These are phyloP conservation scores for Russula compacta DNA, from an alignment of 768 basidiomycete genomes.

Conservation along the genomic window DNA sequence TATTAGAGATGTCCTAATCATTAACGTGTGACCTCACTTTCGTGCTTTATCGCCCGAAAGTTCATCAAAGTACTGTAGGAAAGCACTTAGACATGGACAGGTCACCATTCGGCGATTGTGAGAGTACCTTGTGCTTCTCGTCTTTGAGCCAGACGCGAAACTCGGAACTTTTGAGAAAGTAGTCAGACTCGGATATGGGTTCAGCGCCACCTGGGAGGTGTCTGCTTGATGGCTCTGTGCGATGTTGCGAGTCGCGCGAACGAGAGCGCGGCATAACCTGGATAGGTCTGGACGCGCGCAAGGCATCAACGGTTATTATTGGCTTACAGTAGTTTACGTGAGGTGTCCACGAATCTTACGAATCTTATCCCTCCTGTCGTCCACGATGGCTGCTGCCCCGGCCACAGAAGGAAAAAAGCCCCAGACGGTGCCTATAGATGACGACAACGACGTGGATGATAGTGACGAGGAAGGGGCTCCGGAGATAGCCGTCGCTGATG, in stretches of 20 bases:
- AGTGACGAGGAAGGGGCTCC: constrained; percentile 29
- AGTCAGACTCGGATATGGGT: constrained; percentile 75
- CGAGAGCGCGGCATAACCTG: constrained; percentile 13
- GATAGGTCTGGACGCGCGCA: background rate
- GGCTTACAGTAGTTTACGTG: constrained; percentile 1
- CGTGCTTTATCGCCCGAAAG: constrained; percentile 74
- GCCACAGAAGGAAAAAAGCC: constrained; percentile 17
- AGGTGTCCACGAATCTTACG: background rate
- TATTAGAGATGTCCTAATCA: constrained; percentile 26
- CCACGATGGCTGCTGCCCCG: constrained; percentile 10
- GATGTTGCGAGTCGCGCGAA: constrained; percentile 8
- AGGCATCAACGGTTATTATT: background rate
- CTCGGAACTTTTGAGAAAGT: constrained; percentile 82
- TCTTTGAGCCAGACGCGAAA: constrained; percentile 84
- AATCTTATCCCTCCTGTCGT: background rate
- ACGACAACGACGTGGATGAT: constrained; percentile 25
- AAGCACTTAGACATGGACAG: background rate
- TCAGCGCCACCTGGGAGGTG: constrained; percentile 47
- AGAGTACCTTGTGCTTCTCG: constrained; percentile 46
- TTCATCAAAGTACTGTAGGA: constrained; percentile 71
- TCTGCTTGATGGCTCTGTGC: constrained; percentile 1
- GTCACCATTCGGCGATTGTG: background rate
- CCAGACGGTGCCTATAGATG: constrained; percentile 8
- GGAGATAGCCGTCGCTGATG: constrained; percentile 23
- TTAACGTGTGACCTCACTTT: constrained; percentile 37